Conservation (phyloP, 1,284 basidiomycete genomes). For the Ganoderma resinaceum region DNA sequence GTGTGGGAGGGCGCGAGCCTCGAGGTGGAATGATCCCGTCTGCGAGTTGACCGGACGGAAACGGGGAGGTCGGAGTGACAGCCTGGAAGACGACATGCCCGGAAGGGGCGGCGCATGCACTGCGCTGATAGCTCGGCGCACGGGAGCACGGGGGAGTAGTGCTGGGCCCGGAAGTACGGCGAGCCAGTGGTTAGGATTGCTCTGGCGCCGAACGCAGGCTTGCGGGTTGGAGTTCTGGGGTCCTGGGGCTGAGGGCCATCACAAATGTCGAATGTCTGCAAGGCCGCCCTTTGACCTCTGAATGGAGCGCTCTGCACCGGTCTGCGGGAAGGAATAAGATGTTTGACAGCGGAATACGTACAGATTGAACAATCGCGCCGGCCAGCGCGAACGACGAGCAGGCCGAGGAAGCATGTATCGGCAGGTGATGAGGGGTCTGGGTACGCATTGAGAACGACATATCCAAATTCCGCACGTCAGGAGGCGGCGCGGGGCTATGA, state of each 20-base stretch:
- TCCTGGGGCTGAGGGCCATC: constrained; percentile 2
- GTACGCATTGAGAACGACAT: not conserved
- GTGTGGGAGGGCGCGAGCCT: constrained; percentile 14
- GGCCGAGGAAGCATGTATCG: not conserved
- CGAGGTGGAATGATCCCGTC: constrained; percentile 9
- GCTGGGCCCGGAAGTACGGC: not conserved
- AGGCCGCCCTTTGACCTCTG: not conserved
- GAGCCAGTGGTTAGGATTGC: not conserved
- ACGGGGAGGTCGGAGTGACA: not conserved
- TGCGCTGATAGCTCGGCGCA: constrained; percentile 7
- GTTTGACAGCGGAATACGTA: constrained; percentile 4
- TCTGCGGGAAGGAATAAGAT: not conserved
- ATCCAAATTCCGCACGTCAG: not conserved
- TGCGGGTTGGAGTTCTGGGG: not conserved
- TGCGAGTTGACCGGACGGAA: constrained; percentile 1
- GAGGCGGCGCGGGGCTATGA: not conserved
- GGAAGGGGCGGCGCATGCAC: not conserved
- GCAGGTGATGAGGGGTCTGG: not conserved
- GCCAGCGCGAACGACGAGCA: not conserved
- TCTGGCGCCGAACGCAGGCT: not conserved
- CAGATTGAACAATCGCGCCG: not conserved
- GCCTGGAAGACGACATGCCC: constrained; percentile 7
- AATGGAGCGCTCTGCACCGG: not conserved
- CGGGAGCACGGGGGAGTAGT: not conserved
- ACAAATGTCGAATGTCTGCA: not conserved